Base-by-base conservation (phyloP, 257 asterid genomes). In the Solanum etuberosum region DNA sequence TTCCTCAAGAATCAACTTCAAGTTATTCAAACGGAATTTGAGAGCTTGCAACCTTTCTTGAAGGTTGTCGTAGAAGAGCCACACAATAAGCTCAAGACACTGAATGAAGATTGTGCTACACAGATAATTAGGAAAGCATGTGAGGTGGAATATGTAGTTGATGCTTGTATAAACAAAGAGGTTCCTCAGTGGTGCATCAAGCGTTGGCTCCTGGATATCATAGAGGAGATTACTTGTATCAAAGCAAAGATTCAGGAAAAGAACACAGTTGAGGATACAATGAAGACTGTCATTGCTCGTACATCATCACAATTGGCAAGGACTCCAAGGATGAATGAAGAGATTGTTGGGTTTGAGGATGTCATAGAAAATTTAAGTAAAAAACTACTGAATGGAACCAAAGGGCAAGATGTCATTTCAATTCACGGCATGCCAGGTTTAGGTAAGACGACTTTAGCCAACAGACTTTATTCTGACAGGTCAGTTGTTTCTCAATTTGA, bases 81-180 rank as follows among this genome's bases (percentile, higher is more conserved):
- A 37, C 54, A 18, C 7, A 37, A 74, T 13, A 74, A 37, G 21
- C 21, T 9, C 54, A 10, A 23, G 82, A 14, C 1, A 20, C 27
- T 20, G n/a, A 51, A 51, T 35, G 29, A 20, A 73, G 7, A 73
- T 21, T 73, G 29, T 20, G 29, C 81, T 20, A 35, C 20, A 10
- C 54, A 37, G 27, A 37, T 74, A 29, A 74, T 74, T 74, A 5
- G 83, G 21, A 74, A 74, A 5, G 86, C 87, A 20, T 84, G 84
- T 88, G 87, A 88, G 77, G 91, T 89, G 34, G 89, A 89, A 23
- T 89, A 87, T 37, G 40, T 86, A 16, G 21, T 88, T 73, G 37
- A 38, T 84, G 86, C 86, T 7, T 88, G 68, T 65, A 63, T 72
- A 3, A 65, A 11, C 34, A 80, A 86, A 71, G 83, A 87, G 0